These are phyloP conservation scores for Xylariales sp. DNA, from an alignment of 2,329 filamentous ascomycete genomes.

Conservation along the genomic window DNA sequence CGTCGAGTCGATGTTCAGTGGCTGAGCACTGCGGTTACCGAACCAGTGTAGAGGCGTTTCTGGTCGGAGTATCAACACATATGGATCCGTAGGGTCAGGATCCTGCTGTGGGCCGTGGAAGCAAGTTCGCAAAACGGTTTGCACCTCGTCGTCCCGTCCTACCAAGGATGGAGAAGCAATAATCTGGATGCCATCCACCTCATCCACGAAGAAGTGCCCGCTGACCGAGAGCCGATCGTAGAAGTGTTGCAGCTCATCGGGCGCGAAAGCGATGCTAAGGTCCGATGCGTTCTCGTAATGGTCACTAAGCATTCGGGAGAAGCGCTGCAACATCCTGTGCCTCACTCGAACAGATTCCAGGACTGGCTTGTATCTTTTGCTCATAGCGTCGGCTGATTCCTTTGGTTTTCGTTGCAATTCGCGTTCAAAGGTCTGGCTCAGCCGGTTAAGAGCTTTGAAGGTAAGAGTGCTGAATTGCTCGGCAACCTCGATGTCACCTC, in stretches of 20 bases:
- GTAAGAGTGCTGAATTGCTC: slow-evolving; percentile 96
- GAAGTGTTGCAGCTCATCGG: slow-evolving; percentile 67
- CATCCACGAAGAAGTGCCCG: slow-evolving; percentile 84
- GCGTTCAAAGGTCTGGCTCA: slow-evolving; percentile 87
- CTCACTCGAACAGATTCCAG: slow-evolving; percentile 93
- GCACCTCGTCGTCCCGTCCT: slow-evolving; percentile 74
- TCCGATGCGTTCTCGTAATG: slow-evolving; percentile 96
- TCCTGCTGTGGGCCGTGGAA: slow-evolving; percentile 55
- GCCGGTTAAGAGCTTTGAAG: slow-evolving; percentile 82
- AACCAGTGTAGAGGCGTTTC: slow-evolving; percentile 79
- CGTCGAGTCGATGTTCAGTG: slow-evolving; percentile 71
- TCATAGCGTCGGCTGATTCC: slow-evolving; percentile 83
- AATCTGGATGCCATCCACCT: slow-evolving; percentile 73
- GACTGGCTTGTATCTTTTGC: slow-evolving; percentile 93
- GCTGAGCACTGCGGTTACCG: slow-evolving; percentile 67
- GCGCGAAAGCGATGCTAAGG: slow-evolving; percentile 74
- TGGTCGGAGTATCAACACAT: slow-evolving; percentile 79
- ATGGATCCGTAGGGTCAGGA: slow-evolving; percentile 68
- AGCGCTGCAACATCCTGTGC: slow-evolving; percentile 93
- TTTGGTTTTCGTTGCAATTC: slow-evolving; percentile 82
- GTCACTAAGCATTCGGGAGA: slow-evolving; percentile 84
- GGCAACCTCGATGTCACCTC: slow-evolving; percentile 92
- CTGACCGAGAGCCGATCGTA: slow-evolving; percentile 76
- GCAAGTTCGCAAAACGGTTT: slow-evolving; percentile 74
- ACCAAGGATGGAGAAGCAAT: slow-evolving; percentile 79